Evolutionary conservation across 2,329 filamentous ascomycete genomes (phyloP).

Genomic region (Cladosporium oxysporum): DNA sequence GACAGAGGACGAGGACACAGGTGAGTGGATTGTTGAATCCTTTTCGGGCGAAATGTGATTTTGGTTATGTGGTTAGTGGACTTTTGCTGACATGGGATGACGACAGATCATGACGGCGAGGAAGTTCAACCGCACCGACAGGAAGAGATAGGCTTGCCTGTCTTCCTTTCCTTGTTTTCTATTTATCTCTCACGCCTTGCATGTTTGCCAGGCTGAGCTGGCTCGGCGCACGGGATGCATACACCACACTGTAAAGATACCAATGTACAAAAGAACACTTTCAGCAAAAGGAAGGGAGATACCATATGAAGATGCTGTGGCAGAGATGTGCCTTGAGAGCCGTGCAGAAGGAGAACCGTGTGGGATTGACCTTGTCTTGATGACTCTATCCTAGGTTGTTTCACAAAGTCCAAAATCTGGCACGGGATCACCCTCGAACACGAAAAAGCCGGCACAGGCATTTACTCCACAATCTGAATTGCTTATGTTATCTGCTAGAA

Average conservation of each 20-base stretch:
- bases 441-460: background rate
- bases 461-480: background rate
- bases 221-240: conserved; percentile 9
- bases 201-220: conserved; percentile 13
- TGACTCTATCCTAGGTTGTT: background rate
- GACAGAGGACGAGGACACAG: conserved; percentile 83
- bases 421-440: background rate
- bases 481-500: background rate
- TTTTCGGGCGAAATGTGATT: background rate
- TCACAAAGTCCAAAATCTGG: background rate
- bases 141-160: conserved; percentile 40
- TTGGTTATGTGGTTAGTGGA: background rate
- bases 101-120: conserved; percentile 59
- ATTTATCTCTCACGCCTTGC: conserved; percentile 16
- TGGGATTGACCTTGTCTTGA: background rate
- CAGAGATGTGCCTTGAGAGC: background rate
- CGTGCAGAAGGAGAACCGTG: too few species aligned
- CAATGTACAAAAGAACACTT: conserved; percentile 20
- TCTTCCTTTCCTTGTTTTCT: background rate
- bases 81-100: conserved; percentile 16
- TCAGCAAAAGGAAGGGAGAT: background rate
- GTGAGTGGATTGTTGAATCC: conserved; percentile 40
- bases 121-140: conserved; percentile 60
- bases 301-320: background rate
- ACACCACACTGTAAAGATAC: conserved; percentile 23